Conservation (phyloP, 495 filamentous ascomycete genomes). For the Xylaria venustula region DNA sequence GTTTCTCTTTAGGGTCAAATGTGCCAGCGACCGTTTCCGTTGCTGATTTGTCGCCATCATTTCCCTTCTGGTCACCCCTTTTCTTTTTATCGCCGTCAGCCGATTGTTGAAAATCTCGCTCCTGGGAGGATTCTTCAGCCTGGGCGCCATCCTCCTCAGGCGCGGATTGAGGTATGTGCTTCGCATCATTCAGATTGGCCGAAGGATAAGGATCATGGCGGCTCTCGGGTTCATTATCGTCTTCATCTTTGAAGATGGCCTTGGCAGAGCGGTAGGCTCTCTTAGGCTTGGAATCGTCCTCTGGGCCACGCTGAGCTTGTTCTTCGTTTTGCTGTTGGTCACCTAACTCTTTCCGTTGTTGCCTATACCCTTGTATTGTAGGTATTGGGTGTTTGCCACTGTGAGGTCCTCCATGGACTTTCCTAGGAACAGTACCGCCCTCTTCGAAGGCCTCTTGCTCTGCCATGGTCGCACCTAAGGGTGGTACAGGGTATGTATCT, state of each 20-base stretch:
- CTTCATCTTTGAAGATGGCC: conserved; percentile 41
- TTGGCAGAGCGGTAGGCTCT: conserved; percentile 40
- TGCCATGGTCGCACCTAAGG: conserved; percentile 11
- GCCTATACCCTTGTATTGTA: conserved; percentile 60
- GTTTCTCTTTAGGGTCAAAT: conserved; percentile 55
- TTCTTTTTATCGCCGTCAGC: conserved; percentile 16
- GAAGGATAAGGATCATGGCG: conserved; percentile 42
- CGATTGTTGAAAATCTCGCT: not conserved
- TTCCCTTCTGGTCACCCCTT: conserved; percentile 15
- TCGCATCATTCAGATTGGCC: conserved; percentile 32
- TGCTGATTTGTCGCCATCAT: conserved; percentile 42
- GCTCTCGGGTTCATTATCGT: conserved; percentile 16
- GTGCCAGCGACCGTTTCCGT: conserved; percentile 48
- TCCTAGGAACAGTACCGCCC: conserved; percentile 35
- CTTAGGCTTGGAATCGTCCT: conserved; percentile 36
- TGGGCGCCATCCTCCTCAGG: conserved; percentile 58
- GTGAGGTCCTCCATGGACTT: conserved; percentile 53
- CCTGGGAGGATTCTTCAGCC: conserved; percentile 24
- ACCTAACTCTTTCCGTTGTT: conserved; percentile 51
- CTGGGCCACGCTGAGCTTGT: conserved; percentile 38
- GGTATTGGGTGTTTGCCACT: conserved; percentile 58
- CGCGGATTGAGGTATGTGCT: conserved; percentile 34
- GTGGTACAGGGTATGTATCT: not conserved
- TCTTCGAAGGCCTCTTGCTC: conserved; percentile 42
- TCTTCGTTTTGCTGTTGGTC: conserved; percentile 36